A percentile compares a stretch with the other conserved stretches of the same genome.
phyloP scores from a whole-genome alignment of 1,284 basidiomycete species.

The Ceratobasidium sp. region DNA sequence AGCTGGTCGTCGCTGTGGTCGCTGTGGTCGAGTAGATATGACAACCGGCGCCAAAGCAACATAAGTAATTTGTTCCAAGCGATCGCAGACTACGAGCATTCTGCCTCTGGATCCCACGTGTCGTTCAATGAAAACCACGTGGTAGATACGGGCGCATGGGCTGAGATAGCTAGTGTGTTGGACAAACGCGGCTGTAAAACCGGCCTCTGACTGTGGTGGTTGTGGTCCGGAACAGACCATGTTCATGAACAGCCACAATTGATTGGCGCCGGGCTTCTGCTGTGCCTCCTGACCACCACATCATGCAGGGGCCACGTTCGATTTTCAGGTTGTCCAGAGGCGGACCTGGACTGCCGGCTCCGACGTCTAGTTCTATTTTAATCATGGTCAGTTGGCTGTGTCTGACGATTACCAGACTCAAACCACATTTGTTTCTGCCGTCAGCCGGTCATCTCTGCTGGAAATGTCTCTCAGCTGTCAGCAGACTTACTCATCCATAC shows the following conservation, averaged over 20 bases:
- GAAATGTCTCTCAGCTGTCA: conserved; percentile 28
- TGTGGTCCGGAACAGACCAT: conserved; percentile 5
- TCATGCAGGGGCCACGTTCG: conserved; percentile 30
- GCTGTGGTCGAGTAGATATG: conserved; percentile 34
- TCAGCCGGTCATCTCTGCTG: conserved; percentile 35
- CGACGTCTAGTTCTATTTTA: background rate
- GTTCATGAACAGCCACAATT: background rate
- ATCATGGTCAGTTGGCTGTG: conserved; percentile 2
- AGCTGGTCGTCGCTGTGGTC: conserved; percentile 25
- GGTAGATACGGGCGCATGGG: background rate
- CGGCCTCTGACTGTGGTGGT: background rate
- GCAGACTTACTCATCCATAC: conserved; percentile 31
- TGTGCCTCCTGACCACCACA: conserved; percentile 4
- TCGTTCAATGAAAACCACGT: conserved; percentile 40
- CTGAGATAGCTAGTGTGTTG: background rate
- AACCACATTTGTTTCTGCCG: background rate
- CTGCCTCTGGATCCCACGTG: conserved; percentile 30
- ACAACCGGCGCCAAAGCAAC: conserved; percentile 40
- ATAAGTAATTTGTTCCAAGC: background rate
- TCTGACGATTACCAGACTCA: background rate
- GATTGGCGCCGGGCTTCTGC: conserved; percentile 7
- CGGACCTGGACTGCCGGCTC: conserved; percentile 24
- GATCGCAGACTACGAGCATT: conserved; percentile 29
- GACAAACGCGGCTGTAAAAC: conserved; percentile 5
- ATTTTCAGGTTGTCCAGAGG: conserved; percentile 19